Evolutionary conservation across 306 rosid species (phyloP).

Genomic region (Fragaria vesca): DNA sequence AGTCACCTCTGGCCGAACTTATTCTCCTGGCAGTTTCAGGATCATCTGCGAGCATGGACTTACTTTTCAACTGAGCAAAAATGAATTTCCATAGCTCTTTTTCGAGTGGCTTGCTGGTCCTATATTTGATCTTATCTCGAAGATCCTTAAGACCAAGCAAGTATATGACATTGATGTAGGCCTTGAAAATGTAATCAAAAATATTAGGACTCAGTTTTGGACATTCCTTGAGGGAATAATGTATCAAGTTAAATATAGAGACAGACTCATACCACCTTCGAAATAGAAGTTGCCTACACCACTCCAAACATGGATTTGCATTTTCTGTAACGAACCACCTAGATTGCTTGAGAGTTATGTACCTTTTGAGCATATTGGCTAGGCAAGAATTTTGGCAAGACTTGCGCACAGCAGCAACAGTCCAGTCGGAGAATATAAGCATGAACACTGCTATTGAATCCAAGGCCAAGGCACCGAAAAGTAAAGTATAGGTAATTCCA

Average conservation of each 20-base stretch:
- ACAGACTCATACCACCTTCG: constrained; percentile 49
- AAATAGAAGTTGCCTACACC: constrained; percentile 10
- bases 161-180: neutral
- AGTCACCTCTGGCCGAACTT: constrained; percentile 29
- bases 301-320: neutral
- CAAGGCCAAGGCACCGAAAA: constrained; percentile 43
- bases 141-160: constrained; percentile 23
- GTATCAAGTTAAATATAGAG: constrained; percentile 29
- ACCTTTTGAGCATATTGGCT: neutral
- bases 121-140: constrained; percentile 25
- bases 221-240: constrained; percentile 24
- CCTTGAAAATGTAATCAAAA: neutral
- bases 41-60: constrained; percentile 29
- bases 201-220: neutral
- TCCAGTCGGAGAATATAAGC: constrained; percentile 43
- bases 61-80: constrained; percentile 6
- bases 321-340: neutral
- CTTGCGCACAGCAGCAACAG: neutral
- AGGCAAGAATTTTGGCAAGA: neutral
- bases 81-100: constrained; percentile 25
- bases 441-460: constrained; percentile 30
- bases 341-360: constrained; percentile 19
- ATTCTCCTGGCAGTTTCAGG: constrained; percentile 21
- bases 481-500: constrained; percentile 33
- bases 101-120: constrained; percentile 3